A percentile compares a stretch with the other conserved stretches of the same genome.
Conservation (phyloP, 139 green algal species). For the Chlamydomonas sp. region DNA sequence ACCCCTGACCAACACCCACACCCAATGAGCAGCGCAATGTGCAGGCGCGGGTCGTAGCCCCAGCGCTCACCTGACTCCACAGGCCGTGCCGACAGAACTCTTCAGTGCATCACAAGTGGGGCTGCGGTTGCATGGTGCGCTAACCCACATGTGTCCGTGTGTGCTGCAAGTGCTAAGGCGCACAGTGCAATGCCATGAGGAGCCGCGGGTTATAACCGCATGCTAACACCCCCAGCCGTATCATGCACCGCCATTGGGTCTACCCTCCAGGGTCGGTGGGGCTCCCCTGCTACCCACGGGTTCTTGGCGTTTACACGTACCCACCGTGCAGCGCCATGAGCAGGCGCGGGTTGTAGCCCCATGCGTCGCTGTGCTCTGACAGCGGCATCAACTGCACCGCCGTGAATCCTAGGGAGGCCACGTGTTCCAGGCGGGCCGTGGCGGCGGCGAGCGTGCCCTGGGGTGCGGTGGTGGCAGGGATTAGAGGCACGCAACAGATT, state of each 20-base stretch:
- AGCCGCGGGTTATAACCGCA: slow-evolving; percentile 42
- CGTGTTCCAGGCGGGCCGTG: slow-evolving; percentile 46
- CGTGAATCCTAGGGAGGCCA: slow-evolving; percentile 58
- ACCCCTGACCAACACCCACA: not conserved
- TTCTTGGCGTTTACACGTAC: not conserved
- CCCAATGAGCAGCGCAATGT: slow-evolving; percentile 53
- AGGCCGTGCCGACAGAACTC: too few relatives aligned
- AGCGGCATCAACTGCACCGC: slow-evolving; percentile 71
- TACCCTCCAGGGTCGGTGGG: not conserved
- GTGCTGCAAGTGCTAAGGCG: too few relatives aligned
- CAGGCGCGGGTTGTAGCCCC: slow-evolving; percentile 38
- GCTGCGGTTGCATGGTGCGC: too few relatives aligned
- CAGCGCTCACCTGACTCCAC: too few relatives aligned
- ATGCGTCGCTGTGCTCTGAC: slow-evolving; percentile 57
- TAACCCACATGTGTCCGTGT: too few relatives aligned
- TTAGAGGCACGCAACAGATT: not conserved
- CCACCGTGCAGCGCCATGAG: slow-evolving; percentile 24
- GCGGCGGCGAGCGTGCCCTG: slow-evolving; percentile 62
- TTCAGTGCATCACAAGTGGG: too few relatives aligned
- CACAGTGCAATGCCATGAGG: slow-evolving; percentile 24
- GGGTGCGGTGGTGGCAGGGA: not conserved
- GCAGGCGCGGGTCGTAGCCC: slow-evolving; percentile 76
- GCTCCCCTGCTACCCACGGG: too few relatives aligned
- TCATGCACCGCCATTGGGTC: too few relatives aligned
- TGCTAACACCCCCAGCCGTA: not conserved